Evolutionary conservation across 2,329 filamentous ascomycete genomes (phyloP), one percentile per base, ranked within the genome.

Genomic region (Ophiostoma ulmi): DNA sequence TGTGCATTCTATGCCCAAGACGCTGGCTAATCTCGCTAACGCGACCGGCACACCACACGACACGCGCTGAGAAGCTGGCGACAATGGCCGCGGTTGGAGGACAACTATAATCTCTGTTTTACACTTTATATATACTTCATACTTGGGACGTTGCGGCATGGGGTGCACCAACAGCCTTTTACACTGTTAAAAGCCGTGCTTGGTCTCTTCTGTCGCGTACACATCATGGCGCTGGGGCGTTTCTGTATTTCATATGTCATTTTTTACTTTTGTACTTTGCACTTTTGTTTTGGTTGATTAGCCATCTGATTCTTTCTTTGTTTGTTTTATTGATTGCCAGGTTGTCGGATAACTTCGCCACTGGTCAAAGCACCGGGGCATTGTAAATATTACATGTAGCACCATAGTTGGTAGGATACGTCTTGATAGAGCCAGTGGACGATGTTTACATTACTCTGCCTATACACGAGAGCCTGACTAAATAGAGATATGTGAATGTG

Each of bases 181-280:
- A 6, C 13, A 6, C 10, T 41, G 13, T 14, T 14, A 17, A n/a
- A 48, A 22, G 52, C 22, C 52, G n/a, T 17, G 48, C n/a, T 17
- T 26, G 52, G 52, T 26, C 52, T 31, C 65, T 22, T 5, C 39
- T 65, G 63, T 20, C 36, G 65, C 3, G 22, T 26, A 31, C 65
- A 67, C 22, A 67, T 67, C 11, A 67, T 35, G 65, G 65, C 65
- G 65, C 65, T 44, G 63, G 63, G 63, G 63, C 63, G 63, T 65
- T 65, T 65, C 26, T 58, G 8, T 39, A 36, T 65, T 38, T 65
- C 31, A 36, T 13, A n/a, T 38, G 63, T 38, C 63, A 5, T 65
- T 65, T 38, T 13, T 11, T 39, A 35, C 41, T 48, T 48, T 20
- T n/a, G 44, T 48, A 39, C 38, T 39, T 39, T 39, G 38, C 38